These are phyloP conservation scores for Neopestalotiopsis sp. DNA, from an alignment of 2,329 filamentous ascomycete genomes.

Conservation along the genomic window DNA sequence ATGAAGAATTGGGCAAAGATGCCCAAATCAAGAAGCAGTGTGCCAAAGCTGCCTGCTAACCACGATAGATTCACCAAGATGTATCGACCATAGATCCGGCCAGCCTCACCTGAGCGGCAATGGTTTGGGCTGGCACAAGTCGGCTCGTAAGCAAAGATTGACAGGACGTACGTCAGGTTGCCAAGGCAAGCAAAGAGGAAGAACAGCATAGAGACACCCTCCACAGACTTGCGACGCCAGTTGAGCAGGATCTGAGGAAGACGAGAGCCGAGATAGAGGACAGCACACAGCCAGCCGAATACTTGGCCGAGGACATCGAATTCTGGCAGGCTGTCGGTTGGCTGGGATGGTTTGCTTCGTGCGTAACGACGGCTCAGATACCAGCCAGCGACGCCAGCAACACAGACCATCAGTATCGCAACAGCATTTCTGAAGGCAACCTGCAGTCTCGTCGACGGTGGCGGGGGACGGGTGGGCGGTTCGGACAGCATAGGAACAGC, in stretches of 20 bases:
- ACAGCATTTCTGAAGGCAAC: slow-evolving; percentile 73
- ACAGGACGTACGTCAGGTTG: slow-evolving; percentile 91
- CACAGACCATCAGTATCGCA: slow-evolving; percentile 80
- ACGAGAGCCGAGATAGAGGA: slow-evolving; percentile 86
- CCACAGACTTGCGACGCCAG: slow-evolving; percentile 88
- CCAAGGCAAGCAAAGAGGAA: slow-evolving; percentile 96
- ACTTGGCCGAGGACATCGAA: slow-evolving; percentile 84
- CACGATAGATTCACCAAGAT: slow-evolving; percentile 90
- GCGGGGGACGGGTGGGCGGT: slow-evolving; percentile 47
- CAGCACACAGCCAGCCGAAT: slow-evolving; percentile 91
- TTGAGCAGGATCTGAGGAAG: slow-evolving; percentile 92
- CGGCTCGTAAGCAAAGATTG: slow-evolving; percentile 89
- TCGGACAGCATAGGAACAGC: slow-evolving; percentile 75
- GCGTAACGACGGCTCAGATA: slow-evolving; percentile 66
- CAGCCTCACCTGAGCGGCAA: slow-evolving; percentile 71
- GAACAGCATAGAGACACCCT: slow-evolving; percentile 92
- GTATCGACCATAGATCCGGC: slow-evolving; percentile 75
- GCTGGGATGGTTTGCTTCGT: slow-evolving; percentile 37
- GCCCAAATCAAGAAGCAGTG: slow-evolving; percentile 79
- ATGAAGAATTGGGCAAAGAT: slow-evolving; percentile 94
- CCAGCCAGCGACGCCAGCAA: slow-evolving; percentile 86
- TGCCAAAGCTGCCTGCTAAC: slow-evolving; percentile 88
- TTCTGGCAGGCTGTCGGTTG: slow-evolving; percentile 54
- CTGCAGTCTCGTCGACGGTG: slow-evolving; percentile 58
- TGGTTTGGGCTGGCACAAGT: slow-evolving; percentile 55